Base-by-base conservation (phyloP, 441 rosid genomes). In the Geranium incanum region DNA sequence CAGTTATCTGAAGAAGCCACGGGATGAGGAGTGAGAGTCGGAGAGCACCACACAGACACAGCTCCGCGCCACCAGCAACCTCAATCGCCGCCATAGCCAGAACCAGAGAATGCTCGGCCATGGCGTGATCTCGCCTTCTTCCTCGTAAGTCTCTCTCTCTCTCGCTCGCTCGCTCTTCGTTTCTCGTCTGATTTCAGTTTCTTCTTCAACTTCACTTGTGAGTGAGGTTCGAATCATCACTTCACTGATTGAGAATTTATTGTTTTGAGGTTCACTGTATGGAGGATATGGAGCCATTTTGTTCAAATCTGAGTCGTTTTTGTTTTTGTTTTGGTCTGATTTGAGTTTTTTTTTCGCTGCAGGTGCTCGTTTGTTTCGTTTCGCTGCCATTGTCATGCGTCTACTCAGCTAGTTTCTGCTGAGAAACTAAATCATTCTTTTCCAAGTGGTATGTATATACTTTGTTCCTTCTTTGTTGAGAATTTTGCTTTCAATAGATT, bases 311-410 rank as follows among this genome's bases (percentile, higher is more conserved):
- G 65, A 60, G 4, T 19, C 36, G 36, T 19, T 21, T 60, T n/a
- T 21, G 21, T 21, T 60, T 60, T 60, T 57, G 63, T 15, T 57
- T 60, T 60, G 43, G 50, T 75, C 48, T 41, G 48, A 41, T 41
- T 41, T 41, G 48, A 41, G 5, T 41, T 6, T 41, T 6, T 41
- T 41, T 21, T 21, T 21, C 21, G 21, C 48, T 74, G 81, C 85
- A 87, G 92, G 73, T 75, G 72, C 80, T 83, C 89, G 50, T 71
- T 72, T 64, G 67, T 77, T 75, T 79, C 80, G 36, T 73, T 70
- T 72, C 77, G 76, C 69, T 70, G 75, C 72, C 76, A 68, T 55
- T 77, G 75, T 66, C 80, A 83, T 68, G 60, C 69, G 36, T 75
- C 85, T 52, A 74, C 77, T 71, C 86, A 72, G 68, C 76, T 80